phyloP scores from a whole-genome alignment of 202 grass and related monocot species.

The Setaria italica region DNA sequence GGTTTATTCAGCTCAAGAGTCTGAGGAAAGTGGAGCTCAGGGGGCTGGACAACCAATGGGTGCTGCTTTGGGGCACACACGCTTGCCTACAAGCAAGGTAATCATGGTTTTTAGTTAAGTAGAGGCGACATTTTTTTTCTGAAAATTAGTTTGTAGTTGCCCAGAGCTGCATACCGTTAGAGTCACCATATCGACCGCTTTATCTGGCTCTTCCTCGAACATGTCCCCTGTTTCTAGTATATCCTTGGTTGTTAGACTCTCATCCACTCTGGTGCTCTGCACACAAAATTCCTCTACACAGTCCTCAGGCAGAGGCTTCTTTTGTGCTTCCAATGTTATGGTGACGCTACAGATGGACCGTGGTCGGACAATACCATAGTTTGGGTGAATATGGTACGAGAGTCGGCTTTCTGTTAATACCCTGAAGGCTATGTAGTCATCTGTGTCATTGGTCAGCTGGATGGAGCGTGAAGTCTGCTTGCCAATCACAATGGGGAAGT shows the following conservation, averaged over 20 bases:
- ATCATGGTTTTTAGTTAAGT: too few species aligned
- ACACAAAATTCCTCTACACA: conserved; percentile 39
- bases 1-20: too few species aligned
- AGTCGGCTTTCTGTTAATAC: neutral
- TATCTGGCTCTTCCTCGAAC: neutral
- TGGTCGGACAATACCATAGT: neutral
- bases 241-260: neutral
- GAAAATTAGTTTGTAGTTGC: too few species aligned
- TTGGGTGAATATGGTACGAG: neutral
- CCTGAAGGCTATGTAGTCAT: neutral
- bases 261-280: conserved; percentile 42
- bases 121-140: too few species aligned
- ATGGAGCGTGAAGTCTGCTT: neutral
- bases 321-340: conserved; percentile 54
- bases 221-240: neutral
- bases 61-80: too few species aligned
- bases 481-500: neutral
- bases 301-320: neutral
- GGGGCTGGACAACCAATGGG: too few species aligned
- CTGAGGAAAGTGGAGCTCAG: too few species aligned
- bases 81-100: too few species aligned
- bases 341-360: neutral
- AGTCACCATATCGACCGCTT: neutral
- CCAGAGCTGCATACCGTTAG: too few species aligned
- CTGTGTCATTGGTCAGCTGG: neutral